Evolutionary conservation across 176 grass and related monocot species (phyloP).

Genomic region (Cocos nucifera): DNA sequence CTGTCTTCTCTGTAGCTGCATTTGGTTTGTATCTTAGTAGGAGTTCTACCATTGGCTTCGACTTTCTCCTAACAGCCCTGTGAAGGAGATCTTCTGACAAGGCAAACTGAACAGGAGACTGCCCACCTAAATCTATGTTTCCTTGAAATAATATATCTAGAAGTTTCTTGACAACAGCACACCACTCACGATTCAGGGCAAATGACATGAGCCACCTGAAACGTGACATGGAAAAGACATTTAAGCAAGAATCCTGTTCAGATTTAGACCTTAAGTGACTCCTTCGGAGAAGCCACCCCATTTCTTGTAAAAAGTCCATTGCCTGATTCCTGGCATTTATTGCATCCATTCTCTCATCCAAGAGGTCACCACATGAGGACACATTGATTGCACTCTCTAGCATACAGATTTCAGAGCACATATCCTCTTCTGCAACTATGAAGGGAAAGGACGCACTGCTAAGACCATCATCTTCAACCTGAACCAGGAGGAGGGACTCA

Average conservation of each 20-base stretch:
- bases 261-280: conserved; percentile 24
- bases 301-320: conserved; percentile 50
- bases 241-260: conserved; percentile 5
- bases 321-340: conserved; percentile 12
- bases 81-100: conserved; percentile 31
- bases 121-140: conserved; percentile 28
- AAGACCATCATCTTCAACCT: conserved; percentile 55
- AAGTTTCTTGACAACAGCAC: conserved; percentile 50
- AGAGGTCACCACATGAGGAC: conserved; percentile 9
- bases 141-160: conserved; percentile 48
- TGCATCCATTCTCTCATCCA: background rate
- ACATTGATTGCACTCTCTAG: conserved; percentile 41
- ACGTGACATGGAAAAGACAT: conserved; percentile 29
- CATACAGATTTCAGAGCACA: conserved; percentile 52
- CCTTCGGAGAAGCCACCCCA: conserved; percentile 61
- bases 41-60: conserved; percentile 43
- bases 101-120: conserved; percentile 44
- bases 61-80: conserved; percentile 40
- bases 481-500: background rate
- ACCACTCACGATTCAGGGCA: conserved; percentile 45
- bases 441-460: conserved; percentile 72
- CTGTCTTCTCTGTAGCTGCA: conserved; percentile 2
- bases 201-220: conserved; percentile 47
- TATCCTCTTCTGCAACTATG: conserved; percentile 53
- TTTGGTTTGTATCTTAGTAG: conserved; percentile 45